Evolutionary conservation across 495 filamentous ascomycete species (phyloP).

Genomic region (Hyaloscypha bicolor): DNA sequence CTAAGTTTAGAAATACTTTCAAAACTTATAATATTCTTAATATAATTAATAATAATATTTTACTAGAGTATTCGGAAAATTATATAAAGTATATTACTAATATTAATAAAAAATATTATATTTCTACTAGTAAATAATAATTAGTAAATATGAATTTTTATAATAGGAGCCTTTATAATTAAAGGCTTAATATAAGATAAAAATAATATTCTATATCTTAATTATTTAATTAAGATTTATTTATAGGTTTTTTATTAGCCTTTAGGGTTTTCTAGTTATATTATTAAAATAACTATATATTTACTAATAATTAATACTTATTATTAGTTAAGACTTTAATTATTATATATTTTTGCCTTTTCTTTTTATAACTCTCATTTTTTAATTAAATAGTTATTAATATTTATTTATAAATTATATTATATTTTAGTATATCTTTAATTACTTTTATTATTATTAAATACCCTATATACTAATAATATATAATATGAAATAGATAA

Average conservation of each 20-base stretch:
- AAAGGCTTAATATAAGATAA: slow-evolving; percentile 68
- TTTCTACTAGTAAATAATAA: slow-evolving; percentile 48
- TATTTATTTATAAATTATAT: slow-evolving; percentile 1
- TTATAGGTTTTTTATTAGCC: too few species aligned
- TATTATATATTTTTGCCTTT: not conserved
- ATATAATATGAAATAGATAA: slow-evolving; percentile 1
- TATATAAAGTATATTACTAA: not conserved
- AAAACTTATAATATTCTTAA: slow-evolving; percentile 5
- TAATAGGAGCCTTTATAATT: slow-evolving; percentile 61
- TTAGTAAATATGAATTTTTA: slow-evolving; percentile 62
- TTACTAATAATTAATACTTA: too few species aligned
- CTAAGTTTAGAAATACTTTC: not conserved
- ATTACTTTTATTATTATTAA: not conserved
- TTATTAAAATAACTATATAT: too few species aligned
- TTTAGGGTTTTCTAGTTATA: too few species aligned
- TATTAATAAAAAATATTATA: slow-evolving; percentile 4
- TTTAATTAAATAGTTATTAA: not conserved
- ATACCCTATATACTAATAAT: not conserved
- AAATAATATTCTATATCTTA: slow-evolving; percentile 14
- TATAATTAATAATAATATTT: slow-evolving; percentile 4
- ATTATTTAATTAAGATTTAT: not conserved
- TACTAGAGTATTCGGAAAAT: too few species aligned
- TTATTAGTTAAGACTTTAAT: too few species aligned
- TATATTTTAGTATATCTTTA: not conserved
- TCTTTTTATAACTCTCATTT: not conserved